These are phyloP conservation scores for Apiotrichum siamense DNA, from an alignment of 1,284 basidiomycete genomes.

Conservation along the genomic window DNA sequence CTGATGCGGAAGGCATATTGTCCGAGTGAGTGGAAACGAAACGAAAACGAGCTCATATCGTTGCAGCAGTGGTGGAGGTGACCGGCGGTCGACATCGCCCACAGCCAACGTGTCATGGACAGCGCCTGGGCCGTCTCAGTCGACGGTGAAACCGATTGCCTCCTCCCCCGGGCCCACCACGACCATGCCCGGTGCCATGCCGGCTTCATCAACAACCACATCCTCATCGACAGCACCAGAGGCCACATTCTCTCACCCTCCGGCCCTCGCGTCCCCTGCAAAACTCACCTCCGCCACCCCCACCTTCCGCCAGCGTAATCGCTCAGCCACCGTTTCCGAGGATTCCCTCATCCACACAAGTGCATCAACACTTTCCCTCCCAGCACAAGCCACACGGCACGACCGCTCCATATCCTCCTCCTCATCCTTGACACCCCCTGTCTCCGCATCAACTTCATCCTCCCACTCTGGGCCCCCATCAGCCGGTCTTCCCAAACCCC, in stretches of 20 bases:
- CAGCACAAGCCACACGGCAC: slow-evolving; percentile 8
- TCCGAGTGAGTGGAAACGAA: slow-evolving; percentile 24
- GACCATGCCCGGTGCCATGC: too few relatives aligned
- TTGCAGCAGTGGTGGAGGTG: too few relatives aligned
- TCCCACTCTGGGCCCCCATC: slow-evolving; percentile 31
- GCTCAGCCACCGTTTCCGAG: slow-evolving; percentile 26
- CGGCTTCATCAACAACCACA: too few relatives aligned
- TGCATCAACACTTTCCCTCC: slow-evolving; percentile 14
- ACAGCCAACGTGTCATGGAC: slow-evolving; percentile 3
- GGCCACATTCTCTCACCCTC: too few relatives aligned
- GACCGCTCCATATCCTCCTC: slow-evolving; percentile 14
- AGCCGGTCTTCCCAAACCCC: slow-evolving; percentile 6
- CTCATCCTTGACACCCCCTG: slow-evolving; percentile 14
- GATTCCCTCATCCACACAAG: slow-evolving; percentile 21
- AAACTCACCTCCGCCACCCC: slow-evolving; percentile 7
- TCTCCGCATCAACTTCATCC: slow-evolving; percentile 32
- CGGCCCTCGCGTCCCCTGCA: neutral
- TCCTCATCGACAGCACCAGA: too few relatives aligned
- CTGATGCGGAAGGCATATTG: slow-evolving; percentile 21
- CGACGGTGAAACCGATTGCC: neutral
- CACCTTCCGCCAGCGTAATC: neutral
- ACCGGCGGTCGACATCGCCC: too few relatives aligned
- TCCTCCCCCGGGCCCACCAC: neutral
- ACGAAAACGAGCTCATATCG: too few relatives aligned
- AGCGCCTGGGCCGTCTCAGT: neutral